A percentile compares a stretch with the other conserved stretches of the same genome.
Evolutionary conservation across 2,329 filamentous ascomycete species (phyloP).

Genomic region (Trichoderma sp.): DNA sequence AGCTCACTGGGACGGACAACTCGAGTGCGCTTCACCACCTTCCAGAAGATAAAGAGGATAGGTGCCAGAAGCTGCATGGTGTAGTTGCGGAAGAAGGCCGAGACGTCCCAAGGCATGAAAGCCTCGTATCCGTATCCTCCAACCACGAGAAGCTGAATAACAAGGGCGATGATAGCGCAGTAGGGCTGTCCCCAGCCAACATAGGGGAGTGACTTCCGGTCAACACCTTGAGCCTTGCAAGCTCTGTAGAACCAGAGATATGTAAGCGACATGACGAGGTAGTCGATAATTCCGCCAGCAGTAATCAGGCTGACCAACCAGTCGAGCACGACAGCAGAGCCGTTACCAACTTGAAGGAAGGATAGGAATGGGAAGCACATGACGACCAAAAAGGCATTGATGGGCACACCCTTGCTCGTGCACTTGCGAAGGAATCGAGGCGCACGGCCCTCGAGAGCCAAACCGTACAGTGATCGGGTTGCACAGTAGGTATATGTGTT

Average conservation of each 20-base stretch:
- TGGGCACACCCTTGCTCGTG: slow-evolving; percentile 59
- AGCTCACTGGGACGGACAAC: slow-evolving; percentile 52
- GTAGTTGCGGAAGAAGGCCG: slow-evolving; percentile 53
- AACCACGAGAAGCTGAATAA: slow-evolving; percentile 43
- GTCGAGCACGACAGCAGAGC: slow-evolving; percentile 47
- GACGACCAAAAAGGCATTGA: slow-evolving; percentile 54
- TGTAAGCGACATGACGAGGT: slow-evolving; percentile 51
- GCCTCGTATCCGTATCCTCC: slow-evolving; percentile 55
- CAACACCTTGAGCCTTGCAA: slow-evolving; percentile 49
- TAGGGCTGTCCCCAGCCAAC: slow-evolving; percentile 58
- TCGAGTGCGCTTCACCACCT: slow-evolving; percentile 58
- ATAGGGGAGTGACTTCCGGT: slow-evolving; percentile 55
- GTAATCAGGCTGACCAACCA: slow-evolving; percentile 58
- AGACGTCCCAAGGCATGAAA: slow-evolving; percentile 48
- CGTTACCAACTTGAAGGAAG: slow-evolving; percentile 50
- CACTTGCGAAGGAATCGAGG: slow-evolving; percentile 54
- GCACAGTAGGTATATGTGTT: slow-evolving; percentile 53
- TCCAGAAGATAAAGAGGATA: slow-evolving; percentile 58
- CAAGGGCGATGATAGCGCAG: slow-evolving; percentile 47
- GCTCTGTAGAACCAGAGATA: slow-evolving; percentile 51
- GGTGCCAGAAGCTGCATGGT: slow-evolving; percentile 55
- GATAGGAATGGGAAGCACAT: slow-evolving; percentile 53
- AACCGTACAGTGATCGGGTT: slow-evolving; percentile 48
- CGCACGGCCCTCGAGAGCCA: slow-evolving; percentile 50
- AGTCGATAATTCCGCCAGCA: slow-evolving; percentile 59